phyloP scores from a whole-genome alignment of 1,284 basidiomycete genomes.

The Cerrena zonata region DNA sequence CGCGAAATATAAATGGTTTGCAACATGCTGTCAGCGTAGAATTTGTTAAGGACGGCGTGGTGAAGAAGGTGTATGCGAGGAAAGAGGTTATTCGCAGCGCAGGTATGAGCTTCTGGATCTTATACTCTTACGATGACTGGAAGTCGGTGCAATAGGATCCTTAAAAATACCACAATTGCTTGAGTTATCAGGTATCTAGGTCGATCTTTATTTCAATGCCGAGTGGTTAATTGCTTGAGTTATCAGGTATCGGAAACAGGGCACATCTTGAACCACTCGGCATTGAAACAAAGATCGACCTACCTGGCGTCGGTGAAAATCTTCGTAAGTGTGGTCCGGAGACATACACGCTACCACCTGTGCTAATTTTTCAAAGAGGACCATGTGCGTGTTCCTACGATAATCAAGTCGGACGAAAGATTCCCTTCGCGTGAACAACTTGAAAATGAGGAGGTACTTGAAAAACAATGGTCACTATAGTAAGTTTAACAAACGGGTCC shows the following conservation, averaged over 20 bases:
- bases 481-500: constrained; percentile 1
- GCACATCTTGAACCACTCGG: constrained; percentile 9
- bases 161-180: not conserved
- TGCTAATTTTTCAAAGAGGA: constrained; percentile 6
- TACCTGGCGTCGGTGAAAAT: constrained; percentile 12
- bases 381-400: constrained; percentile 3
- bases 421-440: constrained; percentile 7
- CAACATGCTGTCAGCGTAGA: constrained; percentile 12
- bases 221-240: constrained; percentile 17
- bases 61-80: constrained; percentile 4
- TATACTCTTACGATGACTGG: not conserved
- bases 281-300: constrained; percentile 14
- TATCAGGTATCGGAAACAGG: constrained; percentile 17
- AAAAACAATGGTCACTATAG: constrained; percentile 9
- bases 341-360: not conserved
- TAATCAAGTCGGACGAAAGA: constrained; percentile 4
- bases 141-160: not conserved
- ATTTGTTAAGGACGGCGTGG: constrained; percentile 2
- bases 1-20: not conserved
- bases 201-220: too few species aligned
- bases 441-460: not conserved
- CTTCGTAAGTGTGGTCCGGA: constrained; percentile 9
- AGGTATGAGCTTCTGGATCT: constrained; percentile 5
- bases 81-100: constrained; percentile 16
- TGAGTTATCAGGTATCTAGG: too few species aligned